Base-by-base conservation (phyloP, 768 basidiomycete genomes). In the Lentinula lateritia region DNA sequence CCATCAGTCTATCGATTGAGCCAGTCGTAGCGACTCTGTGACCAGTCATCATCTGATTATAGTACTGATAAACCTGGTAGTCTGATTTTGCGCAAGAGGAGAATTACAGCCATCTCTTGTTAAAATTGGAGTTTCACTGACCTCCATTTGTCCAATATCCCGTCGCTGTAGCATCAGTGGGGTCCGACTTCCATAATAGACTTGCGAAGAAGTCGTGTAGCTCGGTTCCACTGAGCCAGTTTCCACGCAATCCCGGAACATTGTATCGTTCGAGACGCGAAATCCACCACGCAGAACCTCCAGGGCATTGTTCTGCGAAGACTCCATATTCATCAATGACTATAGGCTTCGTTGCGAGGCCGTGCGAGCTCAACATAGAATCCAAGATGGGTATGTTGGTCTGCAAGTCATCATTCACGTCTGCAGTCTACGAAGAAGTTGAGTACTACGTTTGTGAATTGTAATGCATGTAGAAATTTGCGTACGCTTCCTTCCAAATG, bases 51-150 rank as follows among this genome's bases (percentile, higher is more conserved):
- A 57, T 60, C n/a, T 60, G 57, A 16, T 64, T 65, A 55, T 68
- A 68, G 61, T 68, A 68, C 6, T 68, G 62, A 61, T 68, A 68
- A 6, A 68, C 65, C 35, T 66, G 67, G 58, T 65, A 67, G 32
- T 64, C 66, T 67, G 60, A 13, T 16, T 39, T 28, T 18, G 13
- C 20, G 16, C 50, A n/a, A 43, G 18, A 35, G 8, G 16, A 23
- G 9, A 48, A 48, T 16, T 28, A 28, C 28, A 28, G 28, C 3
- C 2, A 18, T 45, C 15, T 5, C 7, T 34, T n/a, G 23, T 50
- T 23, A 13, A 41, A 55, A n/a, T 53, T n/a, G 5, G 52, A 18
- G 35, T 36, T 36, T 34, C 18, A 42, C 65, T 10, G 9, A 62
- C 66, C 63, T 28, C 66, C 67, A 34, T 68, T 68, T 5, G 61